Percentiles rank a stretch among this genome's conserved stretches.
phyloP scores from a whole-genome alignment of 257 asterid species.

The Solanum tacnaense region DNA sequence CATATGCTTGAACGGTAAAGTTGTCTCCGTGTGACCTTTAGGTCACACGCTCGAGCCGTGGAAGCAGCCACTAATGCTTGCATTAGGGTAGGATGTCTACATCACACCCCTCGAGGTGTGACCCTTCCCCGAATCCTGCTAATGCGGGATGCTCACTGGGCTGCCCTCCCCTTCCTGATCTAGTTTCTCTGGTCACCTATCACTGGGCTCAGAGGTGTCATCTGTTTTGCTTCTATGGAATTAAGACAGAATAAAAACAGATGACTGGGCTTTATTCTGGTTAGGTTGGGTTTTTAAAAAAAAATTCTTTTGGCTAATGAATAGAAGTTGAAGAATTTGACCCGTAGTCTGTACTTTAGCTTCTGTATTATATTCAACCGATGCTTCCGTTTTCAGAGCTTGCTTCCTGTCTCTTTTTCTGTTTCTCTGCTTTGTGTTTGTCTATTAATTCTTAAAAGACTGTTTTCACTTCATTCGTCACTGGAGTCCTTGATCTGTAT shows the following conservation, averaged over 20 bases:
- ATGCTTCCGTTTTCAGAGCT: neutral
- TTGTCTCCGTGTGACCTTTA: neutral
- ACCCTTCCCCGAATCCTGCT: neutral
- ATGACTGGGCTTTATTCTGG: neutral
- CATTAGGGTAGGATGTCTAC: neutral
- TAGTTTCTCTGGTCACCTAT: neutral
- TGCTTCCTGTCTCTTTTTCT: neutral
- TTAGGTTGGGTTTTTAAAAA: neutral
- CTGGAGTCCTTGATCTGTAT: neutral
- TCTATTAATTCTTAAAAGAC: neutral
- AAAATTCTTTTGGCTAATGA: neutral
- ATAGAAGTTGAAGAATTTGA: neutral
- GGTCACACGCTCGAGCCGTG: neutral
- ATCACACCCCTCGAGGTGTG: neutral
- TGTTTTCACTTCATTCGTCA: neutral
- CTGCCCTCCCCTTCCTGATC: neutral
- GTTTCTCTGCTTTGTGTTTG: neutral
- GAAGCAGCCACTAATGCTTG: neutral
- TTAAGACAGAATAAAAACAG: neutral
- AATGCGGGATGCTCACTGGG: neutral
- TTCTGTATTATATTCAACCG: neutral
- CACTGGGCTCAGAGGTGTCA: neutral
- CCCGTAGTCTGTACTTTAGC: neutral
- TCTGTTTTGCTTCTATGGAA: neutral
- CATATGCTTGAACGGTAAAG: neutral